Percentiles rank a stretch among this genome's conserved stretches.
These are phyloP conservation scores for Calophaca sinica DNA, from an alignment of 306 rosid genomes.

Conservation along the genomic window DNA sequence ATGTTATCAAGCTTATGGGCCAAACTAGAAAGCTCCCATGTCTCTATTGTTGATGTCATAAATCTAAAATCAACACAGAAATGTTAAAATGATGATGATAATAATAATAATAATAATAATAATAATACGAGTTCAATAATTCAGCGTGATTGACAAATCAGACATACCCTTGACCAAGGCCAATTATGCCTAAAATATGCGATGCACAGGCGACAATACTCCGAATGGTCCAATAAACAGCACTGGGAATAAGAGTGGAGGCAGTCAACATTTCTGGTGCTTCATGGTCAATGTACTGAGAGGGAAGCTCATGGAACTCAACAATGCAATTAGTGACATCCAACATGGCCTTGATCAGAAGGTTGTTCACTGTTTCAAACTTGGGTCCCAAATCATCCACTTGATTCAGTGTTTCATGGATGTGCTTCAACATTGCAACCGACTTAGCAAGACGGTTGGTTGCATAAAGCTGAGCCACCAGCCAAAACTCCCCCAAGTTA, in stretches of 20 bases:
- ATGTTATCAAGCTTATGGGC: slow-evolving; percentile 65
- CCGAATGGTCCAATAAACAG: slow-evolving; percentile 78
- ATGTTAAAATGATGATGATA: neutral
- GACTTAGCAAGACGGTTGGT: slow-evolving; percentile 62
- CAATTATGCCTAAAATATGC: slow-evolving; percentile 55
- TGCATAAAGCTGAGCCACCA: slow-evolving; percentile 55
- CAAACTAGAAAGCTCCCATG: slow-evolving; percentile 82
- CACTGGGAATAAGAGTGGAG: slow-evolving; percentile 56
- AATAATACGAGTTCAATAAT: neutral
- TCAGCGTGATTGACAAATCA: neutral
- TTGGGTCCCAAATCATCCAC: slow-evolving; percentile 51
- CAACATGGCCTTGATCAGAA: slow-evolving; percentile 57
- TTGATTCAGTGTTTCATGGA: slow-evolving; percentile 57
- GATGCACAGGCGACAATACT: slow-evolving; percentile 64
- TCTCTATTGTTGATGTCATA: slow-evolving; percentile 52
- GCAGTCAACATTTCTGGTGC: slow-evolving; percentile 39
- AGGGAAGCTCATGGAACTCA: slow-evolving; percentile 60
- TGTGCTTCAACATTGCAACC: slow-evolving; percentile 58
- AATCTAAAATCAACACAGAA: slow-evolving; percentile 45
- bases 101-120: neutral
- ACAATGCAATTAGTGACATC: slow-evolving; percentile 62
- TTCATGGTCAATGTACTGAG: slow-evolving; percentile 52
- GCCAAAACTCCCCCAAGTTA: slow-evolving; percentile 68
- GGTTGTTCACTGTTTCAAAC: slow-evolving; percentile 53
- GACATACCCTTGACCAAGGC: slow-evolving; percentile 57